Base-by-base conservation (phyloP, 2,329 filamentous ascomycete genomes). In the Ophiostoma fasciatum region DNA sequence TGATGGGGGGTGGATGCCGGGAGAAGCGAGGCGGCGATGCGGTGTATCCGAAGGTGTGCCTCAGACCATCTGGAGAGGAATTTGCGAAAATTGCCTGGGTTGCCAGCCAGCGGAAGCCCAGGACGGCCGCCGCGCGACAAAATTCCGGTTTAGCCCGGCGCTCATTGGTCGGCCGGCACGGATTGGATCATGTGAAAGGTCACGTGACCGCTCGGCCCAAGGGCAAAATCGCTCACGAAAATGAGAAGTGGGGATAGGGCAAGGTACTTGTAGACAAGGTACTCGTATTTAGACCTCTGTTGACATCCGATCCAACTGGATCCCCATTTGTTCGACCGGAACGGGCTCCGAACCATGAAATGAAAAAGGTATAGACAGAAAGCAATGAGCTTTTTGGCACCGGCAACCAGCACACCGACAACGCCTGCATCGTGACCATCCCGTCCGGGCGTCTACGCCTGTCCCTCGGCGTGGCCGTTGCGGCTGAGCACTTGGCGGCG, bases 401-500 rank as follows among this genome's bases (percentile, higher is more conserved):
- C 18, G 15, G 6, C 17, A 22, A 20, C 8, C 22, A 33, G 15
- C 9, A 28, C n/a, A 23, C 14, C n/a, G n/a, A n/a, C n/a, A n/a
- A n/a, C n/a, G n/a, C n/a, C n/a, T n/a, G n/a, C n/a, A n/a, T n/a
- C n/a, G n/a, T n/a, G n/a, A n/a, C n/a, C n/a, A n/a, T n/a, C n/a
- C n/a, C n/a, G n/a, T n/a, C n/a, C n/a, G n/a, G n/a, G n/a, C n/a
- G n/a, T n/a, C n/a, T n/a, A n/a, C n/a, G n/a, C n/a, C n/a, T n/a
- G n/a, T n/a, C n/a, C n/a, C n/a, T n/a, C 33, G 39, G 39, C 41
- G 37, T 45, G 38, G 31, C 49, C 51, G 33, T 58, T 57, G 21
- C 47, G 39, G 35, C 46, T 39, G 6, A 51, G 43, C 4, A 61
- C 45, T 40, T 64, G 69, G 55, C 82, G 71, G 49, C 84, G 71